A percentile compares a stretch with the other conserved stretches of the same genome.
phyloP scores from a whole-genome alignment of 73 alveolate species.

The Stentor coeruleus region DNA sequence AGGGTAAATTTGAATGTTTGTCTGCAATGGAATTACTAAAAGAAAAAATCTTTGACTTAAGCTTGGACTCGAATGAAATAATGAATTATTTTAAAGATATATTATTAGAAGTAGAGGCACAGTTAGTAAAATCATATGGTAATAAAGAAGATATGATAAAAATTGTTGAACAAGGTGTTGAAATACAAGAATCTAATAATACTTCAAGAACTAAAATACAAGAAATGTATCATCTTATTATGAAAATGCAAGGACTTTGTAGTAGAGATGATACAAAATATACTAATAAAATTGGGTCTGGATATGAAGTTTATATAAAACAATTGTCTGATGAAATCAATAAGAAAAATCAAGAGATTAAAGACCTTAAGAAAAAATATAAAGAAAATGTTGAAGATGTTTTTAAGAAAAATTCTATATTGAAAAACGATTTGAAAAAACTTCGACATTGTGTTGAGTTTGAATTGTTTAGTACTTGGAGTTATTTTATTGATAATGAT shows the following conservation, averaged over 20 bases:
- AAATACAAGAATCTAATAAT: background rate
- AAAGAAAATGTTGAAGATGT: background rate
- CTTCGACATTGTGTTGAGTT: background rate
- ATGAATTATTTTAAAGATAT: background rate
- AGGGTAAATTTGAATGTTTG: background rate
- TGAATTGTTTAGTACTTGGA: background rate
- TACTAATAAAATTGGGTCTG: too few relatives aligned
- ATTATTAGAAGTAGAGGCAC: background rate
- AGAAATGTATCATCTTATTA: background rate
- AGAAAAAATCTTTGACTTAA: background rate
- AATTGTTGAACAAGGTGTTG: background rate
- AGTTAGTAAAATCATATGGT: too few relatives aligned
- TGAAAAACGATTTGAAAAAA: background rate
- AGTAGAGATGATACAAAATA: background rate
- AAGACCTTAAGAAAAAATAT: background rate
- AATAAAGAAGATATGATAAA: background rate
- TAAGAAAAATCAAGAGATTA: background rate
- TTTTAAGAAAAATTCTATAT: background rate
- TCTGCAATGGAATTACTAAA: background rate
- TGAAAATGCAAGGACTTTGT: background rate
- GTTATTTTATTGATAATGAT: background rate
- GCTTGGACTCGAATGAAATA: background rate
- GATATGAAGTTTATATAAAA: background rate
- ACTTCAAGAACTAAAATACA: background rate
- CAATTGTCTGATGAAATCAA: background rate